Base-by-base conservation (phyloP, 1,284 basidiomycete genomes). In the Sphaerobolus stellatus region DNA sequence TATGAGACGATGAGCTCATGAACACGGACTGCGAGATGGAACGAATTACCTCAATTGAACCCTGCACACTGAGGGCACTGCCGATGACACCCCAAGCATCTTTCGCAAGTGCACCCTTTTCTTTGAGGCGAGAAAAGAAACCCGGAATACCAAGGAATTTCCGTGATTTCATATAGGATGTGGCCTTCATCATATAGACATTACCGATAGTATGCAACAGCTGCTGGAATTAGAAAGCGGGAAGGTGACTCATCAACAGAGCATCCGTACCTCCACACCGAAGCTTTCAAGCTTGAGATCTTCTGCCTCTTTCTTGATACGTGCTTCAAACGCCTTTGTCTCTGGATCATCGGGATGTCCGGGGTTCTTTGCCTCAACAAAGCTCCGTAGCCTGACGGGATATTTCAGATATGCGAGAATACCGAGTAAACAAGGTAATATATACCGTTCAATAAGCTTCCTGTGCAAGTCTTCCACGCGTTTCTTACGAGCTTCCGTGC, bases 271-370 rank as follows among this genome's bases (percentile, higher is more conserved):
- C 82, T 98, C 96, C 40, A 99, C 87, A 54, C 97, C 97, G 70
- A 99, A 99, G 61, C 93, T 96, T 76, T 99, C 97, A 56, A 98
- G 74, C 77, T 98, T 99, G 65, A 99, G 71, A 75, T 99, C 97
- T 61, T 98, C 94, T 1, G 93, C 94, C 71, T 99, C 97, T 43
- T 82, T 77, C 66, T 75, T 80, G 71, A 98, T 92, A 70, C 80
- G 84, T 51, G 79, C 77, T 69, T 90, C 86, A 66, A 95, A 96
- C 20, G 79, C 77, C 56, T 72, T 70, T 5, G 90, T 92, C 75
- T 98, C 96, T 0, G 85, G 75, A 67, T 98, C 96, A 56, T 90
- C 86, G 60, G 83, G 82, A 20, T 84, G 91, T 7, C 94, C 95
- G 1, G 96, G 95, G 52, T 85, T 77, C 67, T 90, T 86, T 40